Percentiles rank a stretch among this genome's conserved stretches.
Evolutionary conservation across 2,329 filamentous ascomycete species (phyloP).

Genomic region (Thermoascus crustaceus): DNA sequence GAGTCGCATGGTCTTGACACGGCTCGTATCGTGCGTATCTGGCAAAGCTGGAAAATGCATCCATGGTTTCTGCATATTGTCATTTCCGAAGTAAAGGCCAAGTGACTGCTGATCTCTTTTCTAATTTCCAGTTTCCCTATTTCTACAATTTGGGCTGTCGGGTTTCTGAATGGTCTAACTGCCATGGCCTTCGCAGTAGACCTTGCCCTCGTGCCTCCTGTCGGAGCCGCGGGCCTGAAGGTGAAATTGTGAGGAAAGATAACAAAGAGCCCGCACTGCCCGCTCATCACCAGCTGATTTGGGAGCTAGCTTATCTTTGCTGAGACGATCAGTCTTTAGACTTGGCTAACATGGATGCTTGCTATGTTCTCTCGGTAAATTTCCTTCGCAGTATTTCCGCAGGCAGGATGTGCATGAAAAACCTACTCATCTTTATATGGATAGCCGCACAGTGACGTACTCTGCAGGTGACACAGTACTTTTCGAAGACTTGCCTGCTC

Average conservation of each 20-base stretch:
- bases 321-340: neutral
- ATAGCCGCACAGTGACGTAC: no score
- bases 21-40: neutral
- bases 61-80: neutral
- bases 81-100: no score
- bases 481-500: no score
- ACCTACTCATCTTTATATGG: no score
- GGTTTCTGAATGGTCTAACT: no score
- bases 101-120: neutral
- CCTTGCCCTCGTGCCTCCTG: no score
- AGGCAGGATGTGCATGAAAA: no score
- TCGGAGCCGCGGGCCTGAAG: no score
- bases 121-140: no score
- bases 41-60: neutral
- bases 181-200: no score
- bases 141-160: no score
- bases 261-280: neutral
- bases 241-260: neutral
- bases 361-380: neutral
- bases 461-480: no score
- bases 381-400: neutral
- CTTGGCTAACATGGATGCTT: neutral
- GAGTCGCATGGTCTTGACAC: neutral
- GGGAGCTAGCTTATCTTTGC: constrained; percentile 1
- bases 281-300: neutral